Base-by-base conservation (phyloP, 345 rosid species). In the Psidium guajava region DNA sequence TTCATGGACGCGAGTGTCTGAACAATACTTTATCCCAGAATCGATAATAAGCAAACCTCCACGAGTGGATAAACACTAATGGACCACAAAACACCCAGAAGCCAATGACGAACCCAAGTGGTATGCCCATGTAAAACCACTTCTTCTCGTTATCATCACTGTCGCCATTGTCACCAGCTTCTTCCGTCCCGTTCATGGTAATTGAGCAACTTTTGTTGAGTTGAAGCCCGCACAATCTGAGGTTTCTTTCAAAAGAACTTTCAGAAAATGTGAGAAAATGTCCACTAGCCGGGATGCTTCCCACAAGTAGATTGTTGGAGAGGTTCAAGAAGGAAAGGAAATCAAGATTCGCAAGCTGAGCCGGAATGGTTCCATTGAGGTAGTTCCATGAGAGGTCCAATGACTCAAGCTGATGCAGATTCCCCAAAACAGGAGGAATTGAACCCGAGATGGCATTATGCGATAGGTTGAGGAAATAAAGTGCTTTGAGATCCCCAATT, bases 291-390 rank as follows among this genome's bases (percentile, higher is more conserved):
- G 92, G 93, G 27, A 92, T 92, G 36, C 3, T 53, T 56, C 93
- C 93, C n/a, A 32, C 75, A 2, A 90, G 87, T 6, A 85, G 86
- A 85, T 90, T 92, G 52, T 87, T 6, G 8, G 93, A 93, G 27
- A 93, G 64, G 89, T 93, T 86, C 54, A 93, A 54, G 27, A 86
- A 22, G 0, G 91, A 56, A 47, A 92, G 88, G 82, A 88, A 92
- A 84, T n/a, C 85, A 27, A 93, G 85, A 5, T 52, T 24, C 4
- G 89, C 51, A 13, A 92, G 90, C 24, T 85, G 69, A 4, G 8
- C 1, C 2, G 93, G 93, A 51, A 92, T 89, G 18, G 2, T 27
- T 2, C 90, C 90, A 0, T n/a, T 86, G 36, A 93, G 83, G 4
- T 75, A 14, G 86, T 91, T 93, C 82, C 64, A 5, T 11, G 92